Conservation (phyloP, 495 filamentous ascomycete species). For the Cercophora samala region DNA sequence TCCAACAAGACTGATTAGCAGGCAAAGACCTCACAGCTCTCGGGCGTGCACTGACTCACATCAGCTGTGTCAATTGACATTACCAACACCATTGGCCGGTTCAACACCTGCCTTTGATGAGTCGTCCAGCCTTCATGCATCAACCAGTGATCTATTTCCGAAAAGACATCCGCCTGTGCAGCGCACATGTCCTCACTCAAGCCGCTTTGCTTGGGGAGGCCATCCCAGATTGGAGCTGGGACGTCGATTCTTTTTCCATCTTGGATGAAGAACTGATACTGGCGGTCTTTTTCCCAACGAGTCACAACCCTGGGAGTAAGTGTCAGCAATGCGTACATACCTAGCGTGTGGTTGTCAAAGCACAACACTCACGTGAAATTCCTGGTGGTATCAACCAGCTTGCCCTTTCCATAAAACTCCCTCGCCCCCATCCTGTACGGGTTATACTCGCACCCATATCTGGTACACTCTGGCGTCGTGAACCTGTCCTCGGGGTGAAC, state of each 20-base stretch:
- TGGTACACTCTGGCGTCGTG: constrained; percentile 59
- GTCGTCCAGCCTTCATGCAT: constrained; percentile 54
- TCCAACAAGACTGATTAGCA: not conserved
- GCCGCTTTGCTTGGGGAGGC: constrained; percentile 44
- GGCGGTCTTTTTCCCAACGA: constrained; percentile 49
- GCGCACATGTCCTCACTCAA: constrained; percentile 24
- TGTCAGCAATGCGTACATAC: not conserved
- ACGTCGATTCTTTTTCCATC: constrained; percentile 56
- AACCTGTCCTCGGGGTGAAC: constrained; percentile 36
- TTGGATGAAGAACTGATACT: constrained; percentile 68
- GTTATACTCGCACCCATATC: constrained; percentile 68
- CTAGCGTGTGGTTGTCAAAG: not conserved
- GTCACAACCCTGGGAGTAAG: constrained; percentile 57
- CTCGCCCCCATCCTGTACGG: constrained; percentile 60
- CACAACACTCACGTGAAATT: constrained; percentile 51
- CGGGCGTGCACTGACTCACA: constrained; percentile 35
- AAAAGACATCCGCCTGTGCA: constrained; percentile 14
- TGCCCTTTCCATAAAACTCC: constrained; percentile 59
- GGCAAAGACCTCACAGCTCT: constrained; percentile 48
- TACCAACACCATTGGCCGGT: constrained; percentile 63
- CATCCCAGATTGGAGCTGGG: constrained; percentile 42
- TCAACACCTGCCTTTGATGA: constrained; percentile 50
- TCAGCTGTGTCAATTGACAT: constrained; percentile 66
- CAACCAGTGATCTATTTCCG: constrained; percentile 56
- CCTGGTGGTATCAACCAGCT: constrained; percentile 58